Conservation (phyloP, 805 yeast genomes). For the Kurtzmaniella cleridarum region DNA sequence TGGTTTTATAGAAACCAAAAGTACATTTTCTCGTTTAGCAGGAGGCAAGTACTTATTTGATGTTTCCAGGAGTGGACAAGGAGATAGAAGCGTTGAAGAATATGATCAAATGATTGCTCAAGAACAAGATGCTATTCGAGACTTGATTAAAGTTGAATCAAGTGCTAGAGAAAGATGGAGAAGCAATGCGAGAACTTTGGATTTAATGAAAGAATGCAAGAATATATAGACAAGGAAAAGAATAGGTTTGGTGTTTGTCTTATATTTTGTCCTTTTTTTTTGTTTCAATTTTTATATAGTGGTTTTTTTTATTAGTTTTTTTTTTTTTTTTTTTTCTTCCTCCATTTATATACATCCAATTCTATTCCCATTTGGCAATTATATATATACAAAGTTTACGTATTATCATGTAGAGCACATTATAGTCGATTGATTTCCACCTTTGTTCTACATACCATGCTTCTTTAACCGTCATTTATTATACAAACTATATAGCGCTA, state of each 20-base stretch:
- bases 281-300: too few species aligned
- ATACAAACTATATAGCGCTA: slow-evolving; percentile 30
- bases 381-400: too few species aligned
- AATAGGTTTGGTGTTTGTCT: too few species aligned
- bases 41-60: slow-evolving; percentile 20
- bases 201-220: slow-evolving; percentile 14
- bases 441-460: neutral
- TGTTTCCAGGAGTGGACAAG: slow-evolving; percentile 15
- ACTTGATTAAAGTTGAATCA: slow-evolving; percentile 25
- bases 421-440: too few species aligned
- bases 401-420: too few species aligned
- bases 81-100: slow-evolving; percentile 19
- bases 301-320: too few species aligned
- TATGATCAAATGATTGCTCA: slow-evolving; percentile 25
- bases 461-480: neutral
- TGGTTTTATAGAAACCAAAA: slow-evolving; percentile 16
- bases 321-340: too few species aligned
- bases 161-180: slow-evolving; percentile 31
- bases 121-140: slow-evolving; percentile 20
- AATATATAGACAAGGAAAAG: too few species aligned
- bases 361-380: too few species aligned
- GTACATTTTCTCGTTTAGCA: slow-evolving; percentile 14
- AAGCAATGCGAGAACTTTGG: slow-evolving; percentile 27
- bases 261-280: too few species aligned
- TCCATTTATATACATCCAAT: too few species aligned